Evolutionary conservation across 2,329 filamentous ascomycete genomes (phyloP).

Genomic region (Tricladium varicosporioides): DNA sequence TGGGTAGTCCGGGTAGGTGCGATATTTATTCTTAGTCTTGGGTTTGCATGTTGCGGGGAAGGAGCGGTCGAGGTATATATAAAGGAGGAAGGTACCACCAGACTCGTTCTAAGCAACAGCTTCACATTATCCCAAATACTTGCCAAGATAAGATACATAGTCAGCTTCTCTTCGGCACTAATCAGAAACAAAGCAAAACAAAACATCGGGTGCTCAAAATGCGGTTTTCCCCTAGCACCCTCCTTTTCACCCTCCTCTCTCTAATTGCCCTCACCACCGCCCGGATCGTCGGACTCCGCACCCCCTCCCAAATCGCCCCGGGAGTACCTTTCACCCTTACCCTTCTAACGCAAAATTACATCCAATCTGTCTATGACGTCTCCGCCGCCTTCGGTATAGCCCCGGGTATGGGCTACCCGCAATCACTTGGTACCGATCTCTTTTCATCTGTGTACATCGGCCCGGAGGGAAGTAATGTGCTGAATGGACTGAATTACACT

Average conservation of each 20-base stretch:
- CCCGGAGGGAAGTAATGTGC: background rate
- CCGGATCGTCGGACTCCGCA: constrained; percentile 10
- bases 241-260: background rate
- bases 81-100: no score
- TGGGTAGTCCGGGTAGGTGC: no score
- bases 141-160: no score
- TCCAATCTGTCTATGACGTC: constrained; percentile 16
- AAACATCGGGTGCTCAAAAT: no score
- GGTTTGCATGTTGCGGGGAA: no score
- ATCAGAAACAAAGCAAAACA: no score
- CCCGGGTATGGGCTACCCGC: constrained; percentile 2
- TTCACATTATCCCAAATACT: no score
- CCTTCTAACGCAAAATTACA: constrained; percentile 11
- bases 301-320: constrained; percentile 5
- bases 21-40: no score
- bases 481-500: constrained; percentile 1
- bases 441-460: constrained; percentile 5
- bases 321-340: constrained; percentile 8
- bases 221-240: background rate
- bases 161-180: no score
- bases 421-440: constrained; percentile 3
- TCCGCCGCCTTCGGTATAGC: constrained; percentile 8
- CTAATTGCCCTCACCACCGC: constrained; percentile 6
- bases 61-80: no score
- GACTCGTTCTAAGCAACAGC: no score